Evolutionary conservation across 2,329 filamentous ascomycete genomes (phyloP).

Genomic region (Chalaropsis ovoidea): DNA sequence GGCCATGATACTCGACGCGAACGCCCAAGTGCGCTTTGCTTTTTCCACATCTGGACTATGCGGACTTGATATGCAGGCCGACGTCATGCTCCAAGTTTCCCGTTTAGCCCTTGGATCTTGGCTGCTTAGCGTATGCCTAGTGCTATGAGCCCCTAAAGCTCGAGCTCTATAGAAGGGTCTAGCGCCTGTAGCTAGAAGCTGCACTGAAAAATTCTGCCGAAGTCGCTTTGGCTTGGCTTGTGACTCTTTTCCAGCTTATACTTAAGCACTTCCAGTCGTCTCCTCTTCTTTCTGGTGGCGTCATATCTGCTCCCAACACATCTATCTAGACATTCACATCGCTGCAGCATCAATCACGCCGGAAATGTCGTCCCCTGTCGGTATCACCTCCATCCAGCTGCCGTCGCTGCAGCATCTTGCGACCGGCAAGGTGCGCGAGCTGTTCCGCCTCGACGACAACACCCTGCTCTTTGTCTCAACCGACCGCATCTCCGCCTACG

Average conservation of each 20-base stretch:
- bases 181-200: slow-evolving; percentile 2
- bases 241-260: slow-evolving; percentile 19
- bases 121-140: neutral
- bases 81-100: neutral
- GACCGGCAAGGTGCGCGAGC: slow-evolving; percentile 64
- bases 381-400: slow-evolving; percentile 31
- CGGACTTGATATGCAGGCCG: neutral
- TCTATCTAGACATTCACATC: neutral
- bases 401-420: slow-evolving; percentile 33
- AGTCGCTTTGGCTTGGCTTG: slow-evolving; percentile 16
- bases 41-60: no score
- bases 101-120: neutral
- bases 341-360: neutral
- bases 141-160: neutral
- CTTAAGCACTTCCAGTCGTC: neutral
- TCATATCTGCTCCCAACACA: slow-evolving; percentile 17
- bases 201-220: slow-evolving; percentile 18
- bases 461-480: slow-evolving; percentile 74
- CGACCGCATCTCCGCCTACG: slow-evolving; percentile 90
- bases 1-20: no score
- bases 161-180: neutral
- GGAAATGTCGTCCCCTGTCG: slow-evolving; percentile 25
- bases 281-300: neutral
- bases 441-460: slow-evolving; percentile 53
- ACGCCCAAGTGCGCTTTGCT: no score